These are phyloP conservation scores for Nemania abortiva DNA, from an alignment of 2,329 filamentous ascomycete genomes.

Conservation along the genomic window DNA sequence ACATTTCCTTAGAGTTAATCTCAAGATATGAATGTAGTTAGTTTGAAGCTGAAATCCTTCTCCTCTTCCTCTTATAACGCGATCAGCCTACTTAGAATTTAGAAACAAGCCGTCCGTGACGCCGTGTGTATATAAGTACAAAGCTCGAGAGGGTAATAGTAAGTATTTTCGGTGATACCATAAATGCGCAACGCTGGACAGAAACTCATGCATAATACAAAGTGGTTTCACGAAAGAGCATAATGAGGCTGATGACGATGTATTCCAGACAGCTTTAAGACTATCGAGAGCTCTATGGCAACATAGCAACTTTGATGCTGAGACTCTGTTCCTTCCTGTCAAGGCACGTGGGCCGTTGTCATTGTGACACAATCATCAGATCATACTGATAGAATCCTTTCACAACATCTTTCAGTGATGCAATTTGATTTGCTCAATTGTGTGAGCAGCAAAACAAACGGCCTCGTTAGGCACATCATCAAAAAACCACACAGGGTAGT, in stretches of 20 bases:
- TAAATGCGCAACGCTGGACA: no score
- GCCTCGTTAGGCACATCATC: background rate
- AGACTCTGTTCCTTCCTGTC: constrained; percentile 1
- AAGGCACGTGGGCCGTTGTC: background rate
- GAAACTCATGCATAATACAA: no score
- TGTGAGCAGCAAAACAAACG: constrained; percentile 2
- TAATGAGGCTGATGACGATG: constrained; percentile 1
- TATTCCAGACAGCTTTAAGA: constrained; percentile 3
- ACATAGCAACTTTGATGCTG: constrained; percentile 16
- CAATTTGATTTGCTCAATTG: constrained; percentile 7
- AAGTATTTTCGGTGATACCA: no score
- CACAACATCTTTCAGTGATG: background rate
- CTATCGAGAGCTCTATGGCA: constrained; percentile 8
- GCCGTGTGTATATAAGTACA: no score
- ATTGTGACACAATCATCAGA: background rate
- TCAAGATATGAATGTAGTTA: no score
- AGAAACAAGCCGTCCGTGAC: no score
- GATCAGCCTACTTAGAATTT: no score
- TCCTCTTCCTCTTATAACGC: no score
- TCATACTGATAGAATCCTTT: constrained; percentile 21
- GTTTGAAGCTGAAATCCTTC: no score
- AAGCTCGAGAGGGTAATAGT: no score
- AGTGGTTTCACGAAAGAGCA: no score
- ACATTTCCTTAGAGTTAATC: no score
- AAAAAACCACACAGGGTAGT: background rate